Conservation (phyloP, 257 asterid species). For the Phtheirospermum japonicum region DNA sequence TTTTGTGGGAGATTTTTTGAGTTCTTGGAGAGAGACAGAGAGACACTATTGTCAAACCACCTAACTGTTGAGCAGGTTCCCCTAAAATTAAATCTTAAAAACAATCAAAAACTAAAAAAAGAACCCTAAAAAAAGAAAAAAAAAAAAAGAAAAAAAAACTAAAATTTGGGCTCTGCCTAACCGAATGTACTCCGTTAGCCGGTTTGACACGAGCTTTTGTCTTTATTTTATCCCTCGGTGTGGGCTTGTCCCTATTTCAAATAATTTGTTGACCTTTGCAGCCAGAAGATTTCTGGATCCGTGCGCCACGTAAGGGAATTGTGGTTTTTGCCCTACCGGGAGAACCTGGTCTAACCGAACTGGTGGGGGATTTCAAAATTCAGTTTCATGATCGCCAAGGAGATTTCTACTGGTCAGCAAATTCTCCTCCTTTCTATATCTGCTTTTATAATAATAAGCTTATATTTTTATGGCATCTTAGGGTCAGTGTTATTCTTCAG, state of each 20-base stretch:
- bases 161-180: too few species aligned
- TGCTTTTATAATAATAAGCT: too few species aligned
- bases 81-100: too few species aligned
- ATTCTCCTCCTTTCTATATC: constrained; percentile 11
- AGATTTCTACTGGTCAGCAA: constrained; percentile 86
- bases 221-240: background rate
- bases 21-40: too few species aligned
- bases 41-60: too few species aligned
- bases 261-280: constrained; percentile 35
- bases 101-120: too few species aligned
- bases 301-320: constrained; percentile 77
- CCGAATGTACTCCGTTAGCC: too few species aligned
- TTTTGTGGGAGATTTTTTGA: background rate
- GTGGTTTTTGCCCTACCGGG: constrained; percentile 96
- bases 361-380: constrained; percentile 87
- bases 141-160: too few species aligned
- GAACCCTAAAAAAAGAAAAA: too few species aligned
- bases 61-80: too few species aligned
- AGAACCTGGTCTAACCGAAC: constrained; percentile 90
- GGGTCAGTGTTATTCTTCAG: too few species aligned
- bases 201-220: background rate
- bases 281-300: constrained; percentile 98
- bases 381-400: constrained; percentile 96
- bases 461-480: too few species aligned
- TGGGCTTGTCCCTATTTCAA: background rate